Conservation (phyloP, 805 yeast species). For the Dipodascus albidus region DNA sequence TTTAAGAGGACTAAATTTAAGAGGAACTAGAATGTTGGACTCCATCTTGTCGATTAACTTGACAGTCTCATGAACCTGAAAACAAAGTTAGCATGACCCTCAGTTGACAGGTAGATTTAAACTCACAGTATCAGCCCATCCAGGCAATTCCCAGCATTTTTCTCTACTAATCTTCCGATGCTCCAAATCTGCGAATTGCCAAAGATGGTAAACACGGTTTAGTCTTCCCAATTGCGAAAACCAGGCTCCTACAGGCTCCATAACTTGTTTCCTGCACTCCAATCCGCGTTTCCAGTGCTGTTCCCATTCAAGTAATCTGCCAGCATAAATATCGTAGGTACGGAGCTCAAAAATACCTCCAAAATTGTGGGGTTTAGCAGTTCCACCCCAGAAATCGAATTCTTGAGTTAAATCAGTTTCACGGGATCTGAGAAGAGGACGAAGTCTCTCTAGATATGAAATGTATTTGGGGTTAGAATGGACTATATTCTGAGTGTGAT, state of each 20-base stretch:
- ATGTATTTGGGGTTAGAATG: slow-evolving; percentile 23
- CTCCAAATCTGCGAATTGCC: slow-evolving; percentile 35
- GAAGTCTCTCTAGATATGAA: slow-evolving; percentile 21
- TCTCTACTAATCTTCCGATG: slow-evolving; percentile 31
- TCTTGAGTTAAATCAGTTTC: slow-evolving; percentile 29
- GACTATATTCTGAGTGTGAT: slow-evolving; percentile 25
- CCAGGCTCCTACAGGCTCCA: slow-evolving; percentile 39
- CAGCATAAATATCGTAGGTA: slow-evolving; percentile 29
- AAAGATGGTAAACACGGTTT: slow-evolving; percentile 32
- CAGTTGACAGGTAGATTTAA: not conserved
- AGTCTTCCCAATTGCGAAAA: slow-evolving; percentile 29
- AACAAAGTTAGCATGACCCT: not conserved
- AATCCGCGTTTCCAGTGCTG: slow-evolving; percentile 31
- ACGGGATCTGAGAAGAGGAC: slow-evolving; percentile 26
- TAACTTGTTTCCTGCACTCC: slow-evolving; percentile 32
- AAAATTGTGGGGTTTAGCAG: slow-evolving; percentile 29
- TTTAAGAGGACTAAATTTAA: slow-evolving; percentile 30
- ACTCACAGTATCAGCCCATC: slow-evolving; percentile 32
- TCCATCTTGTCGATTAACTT: slow-evolving; percentile 29
- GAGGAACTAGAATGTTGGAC: slow-evolving; percentile 28
- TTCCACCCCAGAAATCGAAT: slow-evolving; percentile 35
- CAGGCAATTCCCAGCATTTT: slow-evolving; percentile 33
- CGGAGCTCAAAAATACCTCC: slow-evolving; percentile 34
- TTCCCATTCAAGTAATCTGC: slow-evolving; percentile 33
- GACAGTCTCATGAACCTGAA: slow-evolving; percentile 29